A percentile compares a stretch with the other conserved stretches of the same genome.
These are phyloP conservation scores for Aspergillus transmontanensis DNA, from an alignment of 2,329 filamentous ascomycete genomes.

Conservation along the genomic window DNA sequence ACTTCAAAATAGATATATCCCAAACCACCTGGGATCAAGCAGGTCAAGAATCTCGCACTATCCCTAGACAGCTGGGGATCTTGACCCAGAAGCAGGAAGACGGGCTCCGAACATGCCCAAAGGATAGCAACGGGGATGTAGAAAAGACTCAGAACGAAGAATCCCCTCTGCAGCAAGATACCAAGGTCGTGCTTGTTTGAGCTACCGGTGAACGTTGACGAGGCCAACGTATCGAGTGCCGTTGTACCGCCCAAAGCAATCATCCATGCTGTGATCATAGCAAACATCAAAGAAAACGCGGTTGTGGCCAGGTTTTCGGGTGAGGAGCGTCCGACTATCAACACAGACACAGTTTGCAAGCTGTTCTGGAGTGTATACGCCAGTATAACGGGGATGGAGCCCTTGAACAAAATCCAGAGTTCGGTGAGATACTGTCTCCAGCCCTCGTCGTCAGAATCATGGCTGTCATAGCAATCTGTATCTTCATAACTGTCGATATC, in stretches of 20 bases:
- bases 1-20: constrained; percentile 88
- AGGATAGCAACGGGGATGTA: constrained; percentile 73
- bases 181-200: constrained; percentile 78
- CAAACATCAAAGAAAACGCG: constrained; percentile 92
- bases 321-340: constrained; percentile 78
- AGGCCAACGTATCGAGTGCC: constrained; percentile 81
- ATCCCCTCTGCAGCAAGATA: constrained; percentile 73
- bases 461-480: constrained; percentile 35
- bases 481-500: constrained; percentile 10
- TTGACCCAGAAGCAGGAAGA: constrained; percentile 76
- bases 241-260: constrained; percentile 84
- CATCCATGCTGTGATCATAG: constrained; percentile 85
- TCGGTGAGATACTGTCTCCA: constrained; percentile 52
- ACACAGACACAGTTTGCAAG: constrained; percentile 77
- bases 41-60: constrained; percentile 71
- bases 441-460: constrained; percentile 39
- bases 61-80: constrained; percentile 75
- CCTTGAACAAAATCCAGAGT: constrained; percentile 67
- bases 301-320: constrained; percentile 79
- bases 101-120: constrained; percentile 73
- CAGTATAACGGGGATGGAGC: constrained; percentile 75
- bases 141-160: constrained; percentile 71
- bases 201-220: constrained; percentile 79
- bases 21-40: constrained; percentile 76
- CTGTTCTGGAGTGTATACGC: constrained; percentile 86